Conservation (phyloP, 2,329 filamentous ascomycete species). For the Verticillium zaregamsianum region DNA sequence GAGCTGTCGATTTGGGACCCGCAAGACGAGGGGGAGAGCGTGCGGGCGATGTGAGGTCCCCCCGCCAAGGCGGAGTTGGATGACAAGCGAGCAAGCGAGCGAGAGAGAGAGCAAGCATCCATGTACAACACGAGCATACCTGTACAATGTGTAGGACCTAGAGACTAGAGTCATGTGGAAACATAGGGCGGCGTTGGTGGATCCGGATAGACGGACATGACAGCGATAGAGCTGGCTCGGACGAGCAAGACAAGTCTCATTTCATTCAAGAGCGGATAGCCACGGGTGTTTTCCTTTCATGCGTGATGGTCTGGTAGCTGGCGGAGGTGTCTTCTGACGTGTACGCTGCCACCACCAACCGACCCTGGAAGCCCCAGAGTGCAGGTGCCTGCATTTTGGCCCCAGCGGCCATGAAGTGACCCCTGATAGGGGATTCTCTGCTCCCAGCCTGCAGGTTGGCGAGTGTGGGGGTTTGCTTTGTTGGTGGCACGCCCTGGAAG, state of each 20-base stretch:
- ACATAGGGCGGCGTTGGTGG: slow-evolving; percentile 1
- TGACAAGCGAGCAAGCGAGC: not conserved
- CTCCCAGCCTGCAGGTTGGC: no score
- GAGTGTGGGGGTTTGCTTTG: no score
- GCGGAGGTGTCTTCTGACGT: no score
- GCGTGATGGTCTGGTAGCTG: no score
- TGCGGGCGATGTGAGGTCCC: not conserved
- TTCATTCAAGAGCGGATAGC: not conserved
- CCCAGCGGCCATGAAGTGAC: no score
- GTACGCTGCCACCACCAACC: no score
- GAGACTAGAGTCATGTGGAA: slow-evolving; percentile 5
- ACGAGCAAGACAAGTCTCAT: slow-evolving; percentile 12
- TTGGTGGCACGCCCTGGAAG: no score
- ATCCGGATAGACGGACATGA: slow-evolving; percentile 5
- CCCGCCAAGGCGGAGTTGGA: not conserved
- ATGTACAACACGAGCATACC: not conserved
- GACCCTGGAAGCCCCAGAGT: no score
- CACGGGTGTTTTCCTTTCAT: not conserved
- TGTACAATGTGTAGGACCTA: slow-evolving; percentile 3
- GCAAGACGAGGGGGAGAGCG: not conserved
- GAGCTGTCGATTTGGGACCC: slow-evolving; percentile 59
- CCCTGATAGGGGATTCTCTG: no score
- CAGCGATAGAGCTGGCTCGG: slow-evolving; percentile 10
- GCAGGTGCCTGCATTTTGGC: no score
- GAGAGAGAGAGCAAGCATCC: not conserved